Evolutionary conservation across 108 stramenopile species (phyloP).

Genomic region (Cyclotella cryptica): DNA sequence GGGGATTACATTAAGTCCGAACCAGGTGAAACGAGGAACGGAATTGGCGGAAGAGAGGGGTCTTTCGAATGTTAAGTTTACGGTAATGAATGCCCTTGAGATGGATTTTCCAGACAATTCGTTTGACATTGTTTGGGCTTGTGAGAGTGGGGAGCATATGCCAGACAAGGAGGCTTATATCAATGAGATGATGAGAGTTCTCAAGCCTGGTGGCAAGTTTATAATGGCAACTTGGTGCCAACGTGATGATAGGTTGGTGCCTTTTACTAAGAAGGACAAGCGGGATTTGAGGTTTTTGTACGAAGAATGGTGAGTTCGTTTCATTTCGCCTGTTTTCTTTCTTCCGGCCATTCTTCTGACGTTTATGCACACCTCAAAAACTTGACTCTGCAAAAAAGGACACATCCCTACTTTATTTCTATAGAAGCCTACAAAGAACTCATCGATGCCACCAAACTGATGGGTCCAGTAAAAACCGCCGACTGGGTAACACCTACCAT

Average conservation of each 20-base stretch:
- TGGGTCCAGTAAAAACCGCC: conserved; percentile 84
- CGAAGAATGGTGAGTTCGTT: conserved; percentile 87
- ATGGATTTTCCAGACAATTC: conserved; percentile 95
- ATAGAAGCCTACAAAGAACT: conserved; percentile 90
- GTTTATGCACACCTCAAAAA: neutral
- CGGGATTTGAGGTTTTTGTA: conserved; percentile 94
- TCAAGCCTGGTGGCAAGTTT: conserved; percentile 96
- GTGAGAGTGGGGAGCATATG: conserved; percentile 98
- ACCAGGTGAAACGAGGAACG: conserved; percentile 92
- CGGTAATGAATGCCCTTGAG: conserved; percentile 93
- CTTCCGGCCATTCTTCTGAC: neutral
- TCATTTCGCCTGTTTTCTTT: neutral
- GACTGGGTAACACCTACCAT: conserved; percentile 94
- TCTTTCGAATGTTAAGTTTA: conserved; percentile 86
- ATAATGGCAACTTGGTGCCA: conserved; percentile 98
- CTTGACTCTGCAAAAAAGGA: conserved; percentile 50
- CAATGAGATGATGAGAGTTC: conserved; percentile 95
- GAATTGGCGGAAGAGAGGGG: conserved; percentile 90
- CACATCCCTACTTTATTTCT: conserved; percentile 97
- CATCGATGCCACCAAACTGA: conserved; percentile 86
- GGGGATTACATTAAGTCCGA: conserved; percentile 93
- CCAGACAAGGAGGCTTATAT: conserved; percentile 97
- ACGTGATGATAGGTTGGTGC: conserved; percentile 84
- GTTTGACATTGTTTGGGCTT: conserved; percentile 98
- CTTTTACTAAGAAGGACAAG: conserved; percentile 89